A percentile compares a stretch with the other conserved stretches of the same genome.
Evolutionary conservation across 164 flowering plant genomes (phyloP).

Genomic region (Umbilicus rupestris): DNA sequence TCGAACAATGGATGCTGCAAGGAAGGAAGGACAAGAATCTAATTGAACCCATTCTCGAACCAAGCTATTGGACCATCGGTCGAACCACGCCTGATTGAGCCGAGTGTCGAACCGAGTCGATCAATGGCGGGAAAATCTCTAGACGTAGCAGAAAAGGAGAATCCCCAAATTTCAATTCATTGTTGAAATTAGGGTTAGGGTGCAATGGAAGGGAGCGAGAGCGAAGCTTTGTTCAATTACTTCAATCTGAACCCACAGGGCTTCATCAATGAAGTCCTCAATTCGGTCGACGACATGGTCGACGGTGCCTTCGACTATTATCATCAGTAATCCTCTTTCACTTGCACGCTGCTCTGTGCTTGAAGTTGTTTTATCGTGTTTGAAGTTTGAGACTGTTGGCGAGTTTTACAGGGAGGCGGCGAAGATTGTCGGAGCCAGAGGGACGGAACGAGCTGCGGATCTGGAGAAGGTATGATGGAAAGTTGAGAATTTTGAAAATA

Average conservation of each 20-base stretch:
- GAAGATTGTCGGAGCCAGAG: constrained; percentile 23
- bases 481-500: not conserved
- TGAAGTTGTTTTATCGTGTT: not conserved
- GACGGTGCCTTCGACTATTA: constrained; percentile 62
- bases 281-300: constrained; percentile 49
- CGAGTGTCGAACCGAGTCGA: no score
- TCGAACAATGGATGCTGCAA: no score
- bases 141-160: not conserved
- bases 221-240: constrained; percentile 50
- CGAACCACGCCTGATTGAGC: no score
- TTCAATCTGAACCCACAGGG: constrained; percentile 64
- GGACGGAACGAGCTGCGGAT: constrained; percentile 33
- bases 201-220: constrained; percentile 52
- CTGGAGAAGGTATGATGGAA: constrained; percentile 34
- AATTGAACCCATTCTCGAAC: no score
- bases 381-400: not conserved
- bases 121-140: not conserved
- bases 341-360: not conserved
- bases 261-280: constrained; percentile 64
- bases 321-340: constrained; percentile 24
- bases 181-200: not conserved
- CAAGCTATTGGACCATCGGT: no score
- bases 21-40: no score
- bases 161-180: not conserved
- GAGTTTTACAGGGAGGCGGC: constrained; percentile 40